phyloP scores from a whole-genome alignment of 148 eudicot species.

The Persicaria tinctoria region DNA sequence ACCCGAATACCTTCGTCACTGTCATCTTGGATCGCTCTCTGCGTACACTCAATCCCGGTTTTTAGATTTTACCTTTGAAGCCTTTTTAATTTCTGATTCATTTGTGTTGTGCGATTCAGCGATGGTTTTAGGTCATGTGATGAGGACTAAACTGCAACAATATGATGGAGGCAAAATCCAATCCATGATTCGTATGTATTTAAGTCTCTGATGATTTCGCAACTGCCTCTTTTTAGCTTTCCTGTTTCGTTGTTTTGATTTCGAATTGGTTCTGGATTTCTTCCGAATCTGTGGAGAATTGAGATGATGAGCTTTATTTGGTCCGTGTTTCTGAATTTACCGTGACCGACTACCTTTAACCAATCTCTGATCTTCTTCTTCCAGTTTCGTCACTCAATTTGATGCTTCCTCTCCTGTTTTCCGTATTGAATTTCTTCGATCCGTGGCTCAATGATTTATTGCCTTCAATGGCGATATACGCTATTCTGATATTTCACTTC shows the following conservation, averaged over 20 bases:
- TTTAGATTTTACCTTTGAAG: neutral
- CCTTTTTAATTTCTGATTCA: neutral
- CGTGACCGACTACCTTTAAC: slow-evolving; percentile 4
- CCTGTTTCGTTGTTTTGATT: neutral
- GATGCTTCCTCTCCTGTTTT: neutral
- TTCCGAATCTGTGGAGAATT: neutral
- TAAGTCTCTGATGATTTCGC: slow-evolving; percentile 9
- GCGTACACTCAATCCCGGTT: too few relatives aligned
- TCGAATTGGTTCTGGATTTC: neutral
- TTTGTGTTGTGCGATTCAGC: neutral
- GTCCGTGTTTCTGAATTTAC: slow-evolving; percentile 12
- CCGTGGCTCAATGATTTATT: slow-evolving; percentile 1
- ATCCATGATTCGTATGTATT: slow-evolving; percentile 9
- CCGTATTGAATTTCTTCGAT: neutral
- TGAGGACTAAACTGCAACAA: slow-evolving; percentile 9
- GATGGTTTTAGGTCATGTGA: neutral
- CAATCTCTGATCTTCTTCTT: neutral
- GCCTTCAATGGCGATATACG: slow-evolving; percentile 11
- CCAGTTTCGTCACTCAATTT: neutral
- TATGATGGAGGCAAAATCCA: slow-evolving; percentile 9
- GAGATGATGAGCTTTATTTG: slow-evolving; percentile 9
- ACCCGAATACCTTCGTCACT: neutral
- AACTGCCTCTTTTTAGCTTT: neutral
- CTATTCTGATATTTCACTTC: slow-evolving; percentile 4
- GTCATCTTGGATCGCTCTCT: neutral